Evolutionary conservation across 2,329 filamentous ascomycete species (phyloP).

Genomic region (Pezicula rhizophila): DNA sequence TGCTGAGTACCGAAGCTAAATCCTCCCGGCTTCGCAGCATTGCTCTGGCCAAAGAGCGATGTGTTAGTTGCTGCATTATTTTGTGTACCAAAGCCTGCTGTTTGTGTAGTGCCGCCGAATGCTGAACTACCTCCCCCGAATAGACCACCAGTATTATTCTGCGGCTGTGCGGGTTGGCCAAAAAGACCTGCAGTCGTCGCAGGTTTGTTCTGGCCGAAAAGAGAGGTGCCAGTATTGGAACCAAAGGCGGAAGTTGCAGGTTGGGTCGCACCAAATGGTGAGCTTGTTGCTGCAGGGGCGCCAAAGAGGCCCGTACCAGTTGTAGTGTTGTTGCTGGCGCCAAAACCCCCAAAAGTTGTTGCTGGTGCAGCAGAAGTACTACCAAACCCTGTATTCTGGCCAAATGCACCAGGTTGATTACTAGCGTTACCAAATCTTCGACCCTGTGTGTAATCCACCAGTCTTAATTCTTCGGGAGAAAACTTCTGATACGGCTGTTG

Average conservation of each 20-base stretch:
- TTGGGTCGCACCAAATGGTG: conserved; percentile 40
- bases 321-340: conserved; percentile 16
- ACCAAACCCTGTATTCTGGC: conserved; percentile 46
- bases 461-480: conserved; percentile 76
- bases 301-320: conserved; percentile 33
- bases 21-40: conserved; percentile 30
- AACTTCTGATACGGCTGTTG: conserved; percentile 80
- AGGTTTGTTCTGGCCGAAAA: conserved; percentile 28
- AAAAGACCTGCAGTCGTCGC: conserved; percentile 29
- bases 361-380: conserved; percentile 26
- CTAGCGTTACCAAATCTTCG: conserved; percentile 77
- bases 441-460: conserved; percentile 85
- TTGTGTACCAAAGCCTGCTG: conserved; percentile 21
- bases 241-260: conserved; percentile 43
- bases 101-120: conserved; percentile 22
- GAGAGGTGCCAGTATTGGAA: conserved; percentile 22
- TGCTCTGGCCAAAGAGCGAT: conserved; percentile 21
- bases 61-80: conserved; percentile 22
- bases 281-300: conserved; percentile 28
- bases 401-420: conserved; percentile 78
- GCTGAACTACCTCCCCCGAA: conserved; percentile 7
- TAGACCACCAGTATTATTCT: background rate
- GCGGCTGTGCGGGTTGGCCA: conserved; percentile 18
- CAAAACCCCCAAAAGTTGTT: conserved; percentile 34
- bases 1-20: conserved; percentile 23